A percentile compares a stretch with the other conserved stretches of the same genome.
Conservation (phyloP, 192 early-diverging fungal species). For the Blastocladiella britannica region DNA sequence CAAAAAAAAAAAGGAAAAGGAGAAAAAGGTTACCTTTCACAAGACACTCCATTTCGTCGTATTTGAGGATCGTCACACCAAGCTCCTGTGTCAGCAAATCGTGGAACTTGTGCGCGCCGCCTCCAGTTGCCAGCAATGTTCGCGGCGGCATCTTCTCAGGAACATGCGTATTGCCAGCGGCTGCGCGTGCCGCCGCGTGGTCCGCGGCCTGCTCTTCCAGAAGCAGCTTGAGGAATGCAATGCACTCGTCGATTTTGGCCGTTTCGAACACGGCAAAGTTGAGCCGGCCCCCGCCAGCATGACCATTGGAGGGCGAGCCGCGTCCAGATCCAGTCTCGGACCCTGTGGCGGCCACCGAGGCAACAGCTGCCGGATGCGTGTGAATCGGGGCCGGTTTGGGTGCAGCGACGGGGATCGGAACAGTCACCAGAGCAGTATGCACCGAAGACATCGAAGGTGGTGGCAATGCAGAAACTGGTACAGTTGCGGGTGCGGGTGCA, state of each 20-base stretch:
- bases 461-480: too few relatives aligned
- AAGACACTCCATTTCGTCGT: neutral
- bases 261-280: neutral
- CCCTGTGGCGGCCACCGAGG: too few relatives aligned
- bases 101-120: neutral
- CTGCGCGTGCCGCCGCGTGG: too few relatives aligned
- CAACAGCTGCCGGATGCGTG: neutral
- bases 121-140: neutral
- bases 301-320: too few relatives aligned
- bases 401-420: neutral
- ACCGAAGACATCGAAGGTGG: constrained; percentile 27
- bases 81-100: neutral
- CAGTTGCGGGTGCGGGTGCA: too few relatives aligned
- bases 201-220: neutral
- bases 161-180: too few relatives aligned
- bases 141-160: too few relatives aligned
- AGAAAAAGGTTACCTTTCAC: neutral
- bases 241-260: neutral
- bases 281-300: neutral
- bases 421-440: constrained; percentile 6
- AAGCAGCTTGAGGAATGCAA: neutral
- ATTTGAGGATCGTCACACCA: neutral
- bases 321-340: too few relatives aligned
- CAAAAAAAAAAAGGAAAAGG: neutral
- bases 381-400: neutral